Base-by-base conservation (phyloP, 306 rosid genomes). In the Senna siamea region DNA sequence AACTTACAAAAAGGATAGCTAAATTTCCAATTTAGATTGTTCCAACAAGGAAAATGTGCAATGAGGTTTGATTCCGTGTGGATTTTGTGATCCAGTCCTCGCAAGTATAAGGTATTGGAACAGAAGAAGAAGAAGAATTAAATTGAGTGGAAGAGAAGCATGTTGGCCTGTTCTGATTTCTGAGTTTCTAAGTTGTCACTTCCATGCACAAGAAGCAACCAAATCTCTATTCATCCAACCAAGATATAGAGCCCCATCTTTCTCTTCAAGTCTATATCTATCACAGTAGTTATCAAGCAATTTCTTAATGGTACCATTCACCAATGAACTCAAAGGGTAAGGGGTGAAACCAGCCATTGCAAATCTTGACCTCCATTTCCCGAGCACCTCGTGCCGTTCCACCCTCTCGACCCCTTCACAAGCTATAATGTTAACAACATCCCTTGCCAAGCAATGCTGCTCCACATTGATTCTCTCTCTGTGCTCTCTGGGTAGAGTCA, bases 161-260 rank as follows among this genome's bases (percentile, higher is more conserved):
- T n/a, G n/a, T n/a, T n/a, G n/a, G n/a, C n/a, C n/a, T n/a, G n/a
- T n/a, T n/a, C n/a, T 37, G 40, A 37, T 37, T 26, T 26, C 30
- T 26, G 30, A 26, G 40, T 4, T 77, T 66, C 80, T 23, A 5
- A 50, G 66, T 63, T 66, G 72, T 84, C 81, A 94, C 84, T 76
- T 90, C 99, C 99, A 95, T 7, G 99, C 99, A 62, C 93, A 95
- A 66, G 99, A 90, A 86, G 97, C 90, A 80, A 95, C 96, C 87
- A 95, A 83, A 81, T 85, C 90, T 80, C 99, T 87, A 72, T 88
- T 81, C 99, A 87, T 95, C 99, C 99, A 95, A 59, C 99, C 99
- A 55, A 95, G 89, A 76, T 89, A 92, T n/a, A 92, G 85, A 63
- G 96, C 96, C 61, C 92, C 99, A 50, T 85, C 93, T 74, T 87